Evolutionary conservation across 2,329 filamentous ascomycete species (phyloP).

Genomic region (Alternaria metachromatica): DNA sequence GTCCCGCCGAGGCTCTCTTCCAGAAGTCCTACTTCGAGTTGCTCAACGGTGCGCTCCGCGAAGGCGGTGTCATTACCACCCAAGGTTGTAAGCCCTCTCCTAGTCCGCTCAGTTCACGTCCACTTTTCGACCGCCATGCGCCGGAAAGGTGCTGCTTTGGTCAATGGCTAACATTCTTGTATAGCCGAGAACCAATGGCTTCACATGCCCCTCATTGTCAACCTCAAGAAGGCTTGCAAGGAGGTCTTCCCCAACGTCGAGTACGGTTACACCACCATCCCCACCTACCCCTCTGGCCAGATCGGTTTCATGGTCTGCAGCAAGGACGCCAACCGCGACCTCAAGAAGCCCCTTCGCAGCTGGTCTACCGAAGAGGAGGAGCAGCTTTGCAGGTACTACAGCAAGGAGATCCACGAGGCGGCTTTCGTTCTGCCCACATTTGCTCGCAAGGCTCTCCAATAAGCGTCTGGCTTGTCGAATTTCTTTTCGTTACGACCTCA

Average conservation of each 20-base stretch:
- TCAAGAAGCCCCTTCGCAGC: constrained; percentile 81
- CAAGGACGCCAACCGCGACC: constrained; percentile 86
- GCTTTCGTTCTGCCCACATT: constrained; percentile 94
- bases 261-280: constrained; percentile 99
- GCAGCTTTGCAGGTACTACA: constrained; percentile 95
- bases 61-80: constrained; percentile 98
- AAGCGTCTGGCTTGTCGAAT: constrained; percentile 17
- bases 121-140: constrained; percentile 22
- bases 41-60: constrained; percentile 84
- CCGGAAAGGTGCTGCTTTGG: constrained; percentile 20
- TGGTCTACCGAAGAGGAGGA: constrained; percentile 90
- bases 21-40: constrained; percentile 99
- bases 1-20: constrained; percentile 95
- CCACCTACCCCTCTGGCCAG: constrained; percentile 97
- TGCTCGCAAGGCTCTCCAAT: constrained; percentile 74
- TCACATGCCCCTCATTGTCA: constrained; percentile 88
- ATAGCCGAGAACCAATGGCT: constrained; percentile 99
- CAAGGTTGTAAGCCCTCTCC: constrained; percentile 97
- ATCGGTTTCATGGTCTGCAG: constrained; percentile 99
- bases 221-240: constrained; percentile 96
- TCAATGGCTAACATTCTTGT: constrained; percentile 32
- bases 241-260: constrained; percentile 97
- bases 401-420: constrained; percentile 93
- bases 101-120: constrained; percentile 33
- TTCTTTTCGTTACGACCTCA: constrained; percentile 26